Conservation (phyloP, 2,329 filamentous ascomycete genomes). For the Nemania serpens region DNA sequence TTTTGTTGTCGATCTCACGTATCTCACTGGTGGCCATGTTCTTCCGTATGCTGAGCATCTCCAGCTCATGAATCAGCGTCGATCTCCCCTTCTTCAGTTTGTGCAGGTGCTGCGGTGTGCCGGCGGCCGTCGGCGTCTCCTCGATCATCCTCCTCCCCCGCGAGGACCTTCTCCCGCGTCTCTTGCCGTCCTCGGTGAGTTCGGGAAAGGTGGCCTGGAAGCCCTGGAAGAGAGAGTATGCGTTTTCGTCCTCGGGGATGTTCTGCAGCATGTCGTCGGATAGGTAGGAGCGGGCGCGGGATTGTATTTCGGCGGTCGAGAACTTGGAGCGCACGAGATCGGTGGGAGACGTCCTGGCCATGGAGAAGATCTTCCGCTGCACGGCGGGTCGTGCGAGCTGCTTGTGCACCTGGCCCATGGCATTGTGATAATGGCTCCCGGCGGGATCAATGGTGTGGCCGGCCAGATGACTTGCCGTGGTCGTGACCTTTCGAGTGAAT, state of each 20-base stretch:
- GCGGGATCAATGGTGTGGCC: conserved; percentile 63
- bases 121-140: conserved; percentile 59
- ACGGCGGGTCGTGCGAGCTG: conserved; percentile 82
- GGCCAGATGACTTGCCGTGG: conserved; percentile 90
- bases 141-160: conserved; percentile 77
- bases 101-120: conserved; percentile 68
- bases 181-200: conserved; percentile 70
- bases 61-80: conserved; percentile 79
- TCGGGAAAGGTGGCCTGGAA: conserved; percentile 89
- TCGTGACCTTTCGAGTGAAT: conserved; percentile 92
- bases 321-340: conserved; percentile 92
- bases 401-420: conserved; percentile 86
- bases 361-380: conserved; percentile 88
- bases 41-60: conserved; percentile 90
- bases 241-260: conserved; percentile 83
- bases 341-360: conserved; percentile 88
- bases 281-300: conserved; percentile 84
- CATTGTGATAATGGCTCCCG: conserved; percentile 76
- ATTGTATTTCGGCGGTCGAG: conserved; percentile 89
- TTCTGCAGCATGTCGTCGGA: conserved; percentile 88
- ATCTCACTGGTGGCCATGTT: conserved; percentile 98
- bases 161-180: conserved; percentile 71
- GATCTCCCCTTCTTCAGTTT: conserved; percentile 81
- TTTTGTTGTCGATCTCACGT: conserved; percentile 94
- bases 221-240: conserved; percentile 94